Evolutionary conservation across 1,284 basidiomycete genomes (phyloP).

Genomic region (Wolfiporia cocos): DNA sequence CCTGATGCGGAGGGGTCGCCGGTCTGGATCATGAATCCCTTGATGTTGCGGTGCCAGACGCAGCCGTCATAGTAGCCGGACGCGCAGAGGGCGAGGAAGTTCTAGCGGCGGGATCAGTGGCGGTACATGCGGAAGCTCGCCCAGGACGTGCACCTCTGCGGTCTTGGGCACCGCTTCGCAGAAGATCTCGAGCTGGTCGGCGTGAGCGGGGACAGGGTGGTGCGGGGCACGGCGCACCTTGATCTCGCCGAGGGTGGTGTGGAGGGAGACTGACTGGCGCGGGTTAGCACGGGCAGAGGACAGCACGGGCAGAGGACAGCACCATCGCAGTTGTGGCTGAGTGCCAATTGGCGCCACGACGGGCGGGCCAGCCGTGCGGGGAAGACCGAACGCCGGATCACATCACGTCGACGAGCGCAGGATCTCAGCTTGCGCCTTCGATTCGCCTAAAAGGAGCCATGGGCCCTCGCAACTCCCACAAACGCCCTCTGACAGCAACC

Average conservation of each 20-base stretch:
- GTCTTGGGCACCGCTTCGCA: slow-evolving; percentile 94
- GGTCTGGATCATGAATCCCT: slow-evolving; percentile 93
- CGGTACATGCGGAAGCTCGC: slow-evolving; percentile 2
- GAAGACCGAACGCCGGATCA: slow-evolving; percentile 1
- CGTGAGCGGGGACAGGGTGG: slow-evolving; percentile 2
- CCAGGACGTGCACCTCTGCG: slow-evolving; percentile 64
- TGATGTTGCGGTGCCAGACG: slow-evolving; percentile 92
- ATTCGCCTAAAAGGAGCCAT: slow-evolving; percentile 11
- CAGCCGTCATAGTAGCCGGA: slow-evolving; percentile 84
- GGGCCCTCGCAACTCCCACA: slow-evolving; percentile 12
- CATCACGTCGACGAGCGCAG: slow-evolving; percentile 5
- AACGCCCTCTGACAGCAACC: slow-evolving; percentile 18
- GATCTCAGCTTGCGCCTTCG: slow-evolving; percentile 4
- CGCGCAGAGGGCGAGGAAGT: slow-evolving; percentile 92
- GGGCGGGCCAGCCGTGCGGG: not conserved
- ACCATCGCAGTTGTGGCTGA: not conserved
- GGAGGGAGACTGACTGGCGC: slow-evolving; percentile 85
- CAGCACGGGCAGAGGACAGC: not conserved
- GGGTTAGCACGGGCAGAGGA: slow-evolving; percentile 9
- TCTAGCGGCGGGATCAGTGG: slow-evolving; percentile 40
- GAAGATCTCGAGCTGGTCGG: slow-evolving; percentile 84
- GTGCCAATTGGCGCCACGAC: not conserved
- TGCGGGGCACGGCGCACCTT: slow-evolving; percentile 53
- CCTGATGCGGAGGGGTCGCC: slow-evolving; percentile 82
- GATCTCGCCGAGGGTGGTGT: slow-evolving; percentile 91